Percentiles rank a stretch among this genome's conserved stretches.
Conservation (phyloP, 2,329 filamentous ascomycete species). For the Monosporascus sp. region DNA sequence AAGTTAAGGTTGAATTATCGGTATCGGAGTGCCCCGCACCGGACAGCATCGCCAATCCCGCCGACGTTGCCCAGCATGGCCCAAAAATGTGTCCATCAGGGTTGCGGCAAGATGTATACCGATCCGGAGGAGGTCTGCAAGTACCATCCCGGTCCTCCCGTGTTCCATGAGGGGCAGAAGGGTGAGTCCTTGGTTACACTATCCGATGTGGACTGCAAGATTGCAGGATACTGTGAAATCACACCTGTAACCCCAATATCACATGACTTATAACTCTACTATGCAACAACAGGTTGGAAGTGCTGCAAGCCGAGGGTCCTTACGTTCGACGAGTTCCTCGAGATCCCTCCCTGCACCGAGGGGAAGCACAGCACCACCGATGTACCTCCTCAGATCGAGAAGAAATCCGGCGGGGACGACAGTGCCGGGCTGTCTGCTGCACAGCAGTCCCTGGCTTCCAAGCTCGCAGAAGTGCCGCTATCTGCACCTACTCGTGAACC, state of each 20-base stretch:
- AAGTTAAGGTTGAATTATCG: no score
- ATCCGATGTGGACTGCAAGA: no score
- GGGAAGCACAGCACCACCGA: slow-evolving; percentile 91
- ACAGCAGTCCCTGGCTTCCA: slow-evolving; percentile 34
- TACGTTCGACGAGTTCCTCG: slow-evolving; percentile 96
- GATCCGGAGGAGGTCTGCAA: slow-evolving; percentile 77
- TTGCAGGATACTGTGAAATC: no score
- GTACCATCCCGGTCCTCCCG: slow-evolving; percentile 89
- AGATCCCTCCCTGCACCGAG: slow-evolving; percentile 84
- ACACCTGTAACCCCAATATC: slow-evolving; percentile 5
- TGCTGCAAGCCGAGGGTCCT: slow-evolving; percentile 97
- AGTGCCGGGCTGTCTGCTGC: slow-evolving; percentile 26
- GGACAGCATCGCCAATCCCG: no score
- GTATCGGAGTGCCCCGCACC: no score
- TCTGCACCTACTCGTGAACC: slow-evolving; percentile 35
- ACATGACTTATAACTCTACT: neutral
- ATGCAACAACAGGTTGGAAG: slow-evolving; percentile 70
- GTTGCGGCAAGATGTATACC: slow-evolving; percentile 83
- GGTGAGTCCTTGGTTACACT: slow-evolving; percentile 48
- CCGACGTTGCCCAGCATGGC: slow-evolving; percentile 43
- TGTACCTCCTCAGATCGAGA: slow-evolving; percentile 54
- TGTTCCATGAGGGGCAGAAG: slow-evolving; percentile 98
- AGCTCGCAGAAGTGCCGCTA: slow-evolving; percentile 34
- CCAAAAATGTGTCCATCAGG: slow-evolving; percentile 91
- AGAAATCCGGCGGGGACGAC: slow-evolving; percentile 45